phyloP scores from a whole-genome alignment of 1,139 yeast genomes.

The Zygosaccharomyces sapae region DNA sequence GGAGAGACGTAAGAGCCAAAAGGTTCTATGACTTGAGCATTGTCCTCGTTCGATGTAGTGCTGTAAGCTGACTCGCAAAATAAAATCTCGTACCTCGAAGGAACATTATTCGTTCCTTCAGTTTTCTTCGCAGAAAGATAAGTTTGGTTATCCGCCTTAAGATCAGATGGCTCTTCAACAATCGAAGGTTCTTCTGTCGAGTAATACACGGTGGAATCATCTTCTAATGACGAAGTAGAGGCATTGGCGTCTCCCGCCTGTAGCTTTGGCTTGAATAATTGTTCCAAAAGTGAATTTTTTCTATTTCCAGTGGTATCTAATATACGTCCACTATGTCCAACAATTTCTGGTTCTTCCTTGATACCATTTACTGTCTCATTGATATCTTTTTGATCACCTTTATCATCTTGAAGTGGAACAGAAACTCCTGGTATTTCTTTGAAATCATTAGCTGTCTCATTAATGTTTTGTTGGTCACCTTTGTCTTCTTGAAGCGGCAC shows the following conservation, averaged over 20 bases:
- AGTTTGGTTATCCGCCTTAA: neutral
- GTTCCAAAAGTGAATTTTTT: neutral
- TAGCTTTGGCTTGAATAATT: slow-evolving; percentile 2
- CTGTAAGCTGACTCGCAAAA: slow-evolving; percentile 23
- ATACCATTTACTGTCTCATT: neutral
- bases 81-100: slow-evolving; percentile 16
- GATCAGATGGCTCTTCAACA: neutral
- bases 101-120: neutral
- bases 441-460: neutral
- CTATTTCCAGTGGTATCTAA: neutral
- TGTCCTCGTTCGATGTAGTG: slow-evolving; percentile 18
- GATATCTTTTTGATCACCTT: neutral
- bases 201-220: slow-evolving; percentile 13
- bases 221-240: slow-evolving; percentile 1
- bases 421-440: neutral
- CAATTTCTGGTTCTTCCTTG: neutral
- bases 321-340: neutral
- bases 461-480: neutral
- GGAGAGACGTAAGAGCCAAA: slow-evolving; percentile 21
- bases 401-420: neutral
- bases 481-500: neutral
- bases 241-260: slow-evolving; percentile 1
- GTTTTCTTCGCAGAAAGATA: neutral
- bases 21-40: slow-evolving; percentile 8
- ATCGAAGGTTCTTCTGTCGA: slow-evolving; percentile 9